Evolutionary conservation across 2,329 filamentous ascomycete species (phyloP).

Genomic region (Beauveria scarabaeidicola): DNA sequence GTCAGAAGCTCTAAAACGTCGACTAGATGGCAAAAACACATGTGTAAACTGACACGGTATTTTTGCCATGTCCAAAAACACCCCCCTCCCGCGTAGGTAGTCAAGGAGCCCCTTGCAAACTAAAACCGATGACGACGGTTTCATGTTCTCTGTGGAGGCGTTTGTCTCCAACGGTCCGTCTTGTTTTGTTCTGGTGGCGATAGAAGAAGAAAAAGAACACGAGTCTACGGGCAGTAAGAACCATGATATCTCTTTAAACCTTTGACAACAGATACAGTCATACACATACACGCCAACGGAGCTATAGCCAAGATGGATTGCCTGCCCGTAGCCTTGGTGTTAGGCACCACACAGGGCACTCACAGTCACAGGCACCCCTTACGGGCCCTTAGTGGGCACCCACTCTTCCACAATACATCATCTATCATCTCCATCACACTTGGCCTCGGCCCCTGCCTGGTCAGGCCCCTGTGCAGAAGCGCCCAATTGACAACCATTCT

Average conservation of each 20-base stretch:
- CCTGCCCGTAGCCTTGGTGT: background rate
- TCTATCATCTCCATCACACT: no score
- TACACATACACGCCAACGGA: background rate
- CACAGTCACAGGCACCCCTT: no score
- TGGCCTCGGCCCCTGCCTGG: no score
- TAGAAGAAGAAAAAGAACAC: background rate
- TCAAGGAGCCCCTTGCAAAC: background rate
- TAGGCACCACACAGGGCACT: no score
- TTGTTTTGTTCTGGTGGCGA: background rate
- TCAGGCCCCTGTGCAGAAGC: background rate
- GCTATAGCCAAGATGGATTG: slow-evolving; percentile 8
- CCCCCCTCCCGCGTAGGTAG: no score
- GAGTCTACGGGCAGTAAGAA: background rate
- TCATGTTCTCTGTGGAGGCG: background rate
- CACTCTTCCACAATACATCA: no score
- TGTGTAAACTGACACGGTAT: no score
- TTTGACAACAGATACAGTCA: background rate
- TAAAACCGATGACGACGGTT: background rate
- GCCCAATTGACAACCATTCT: background rate
- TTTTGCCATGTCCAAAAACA: no score
- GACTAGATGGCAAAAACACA: no score
- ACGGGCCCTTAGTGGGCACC: no score
- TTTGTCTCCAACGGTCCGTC: background rate
- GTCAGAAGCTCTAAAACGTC: no score
- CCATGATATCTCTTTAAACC: background rate